Evolutionary conservation across 1,284 basidiomycete species (phyloP), one percentile per base, ranked within the genome.

Genomic region (Ceratobasidium sp.): DNA sequence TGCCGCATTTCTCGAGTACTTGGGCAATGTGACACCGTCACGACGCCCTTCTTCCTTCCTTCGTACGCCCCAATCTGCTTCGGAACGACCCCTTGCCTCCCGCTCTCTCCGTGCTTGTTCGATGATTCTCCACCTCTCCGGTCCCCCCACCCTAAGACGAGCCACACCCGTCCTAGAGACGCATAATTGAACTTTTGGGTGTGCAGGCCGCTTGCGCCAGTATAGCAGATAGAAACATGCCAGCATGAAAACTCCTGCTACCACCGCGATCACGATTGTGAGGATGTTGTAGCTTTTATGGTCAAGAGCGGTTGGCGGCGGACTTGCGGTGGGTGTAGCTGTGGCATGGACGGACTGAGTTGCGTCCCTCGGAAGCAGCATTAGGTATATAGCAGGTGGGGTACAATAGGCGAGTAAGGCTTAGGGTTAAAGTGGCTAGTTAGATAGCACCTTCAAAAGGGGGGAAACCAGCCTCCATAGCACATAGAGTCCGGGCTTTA

Each of bases 131-230:
- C 45, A 42, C 37, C 69, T 47, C 15, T 73, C 53, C 42, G 39
- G 39, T 3, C 54, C 45, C 7, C 45, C 42, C 31, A n/a, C 69
- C 37, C 42, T 39, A n/a, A 45, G n/a, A 28, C 37, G 61, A 45
- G 58, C 69, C 42, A 45, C 58, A 31, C 69, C 69, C 3, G 69
- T 35, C 45, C 69, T 73, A 31, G 69, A 73, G 17, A 73, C 69
- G 58, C 33, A 61, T 23, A 73, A 26, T 15, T 51, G 54, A 4
- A 39, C 37, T 37, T 61, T 58, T 35, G 56, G 58, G 31, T 51
- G 54, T 17, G 61, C 28, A 10, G 69, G 56, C 3, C 56, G 56
- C 47, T 49, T 73, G 26, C 69, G 69, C 69, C 69, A 73, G 45
- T 73, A 63, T 39, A 73, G 23, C 26, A 61, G 42, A 33, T 73